phyloP scores from a whole-genome alignment of 306 rosid species.

The Quercus bicolor region DNA sequence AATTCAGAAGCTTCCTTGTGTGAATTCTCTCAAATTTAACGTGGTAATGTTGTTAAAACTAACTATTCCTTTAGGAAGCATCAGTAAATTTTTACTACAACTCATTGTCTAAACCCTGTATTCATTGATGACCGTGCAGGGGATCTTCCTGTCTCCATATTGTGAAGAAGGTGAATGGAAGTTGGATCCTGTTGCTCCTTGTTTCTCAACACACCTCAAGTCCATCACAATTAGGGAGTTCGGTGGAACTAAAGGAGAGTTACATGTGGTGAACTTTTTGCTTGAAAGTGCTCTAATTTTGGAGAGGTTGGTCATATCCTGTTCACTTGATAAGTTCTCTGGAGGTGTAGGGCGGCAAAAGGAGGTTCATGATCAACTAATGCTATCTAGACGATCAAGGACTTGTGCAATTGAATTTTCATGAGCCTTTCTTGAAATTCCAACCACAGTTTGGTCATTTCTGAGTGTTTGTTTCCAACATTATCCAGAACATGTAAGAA shows the following conservation, averaged over 20 bases:
- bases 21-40: not conserved
- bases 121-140: not conserved
- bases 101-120: not conserved
- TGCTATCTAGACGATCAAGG: not conserved
- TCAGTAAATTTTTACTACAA: not conserved
- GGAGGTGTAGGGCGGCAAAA: no score
- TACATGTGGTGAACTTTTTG: not conserved
- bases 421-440: no score
- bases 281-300: not conserved
- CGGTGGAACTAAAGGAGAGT: not conserved
- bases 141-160: not conserved
- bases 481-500: no score
- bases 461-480: no score
- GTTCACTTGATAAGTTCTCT: not conserved
- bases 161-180: not conserved
- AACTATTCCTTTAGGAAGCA: not conserved
- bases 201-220: not conserved
- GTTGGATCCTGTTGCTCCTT: not conserved
- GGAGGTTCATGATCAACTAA: not conserved
- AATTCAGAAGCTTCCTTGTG: not conserved
- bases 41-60: not conserved
- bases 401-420: not conserved
- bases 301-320: not conserved
- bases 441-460: no score
- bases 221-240: not conserved